Evolutionary conservation across 805 yeast genomes (phyloP).

Genomic region (Ogataea zsoltii): DNA sequence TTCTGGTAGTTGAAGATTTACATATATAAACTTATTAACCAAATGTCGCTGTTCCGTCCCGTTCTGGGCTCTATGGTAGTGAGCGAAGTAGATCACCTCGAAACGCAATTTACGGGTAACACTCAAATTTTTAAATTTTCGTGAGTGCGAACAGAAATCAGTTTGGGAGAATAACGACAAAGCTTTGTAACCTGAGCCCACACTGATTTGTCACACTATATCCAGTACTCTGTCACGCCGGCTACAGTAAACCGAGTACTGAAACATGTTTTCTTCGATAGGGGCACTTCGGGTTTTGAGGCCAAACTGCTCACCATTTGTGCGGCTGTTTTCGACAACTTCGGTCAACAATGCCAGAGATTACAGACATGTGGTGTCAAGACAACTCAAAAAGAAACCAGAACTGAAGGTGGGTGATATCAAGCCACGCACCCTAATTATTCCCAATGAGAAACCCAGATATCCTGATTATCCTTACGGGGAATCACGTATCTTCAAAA

Average conservation of each 20-base stretch:
- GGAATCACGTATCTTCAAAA: slow-evolving; percentile 73
- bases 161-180: background rate
- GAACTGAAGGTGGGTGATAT: slow-evolving; percentile 55
- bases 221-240: background rate
- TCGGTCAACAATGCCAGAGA: slow-evolving; percentile 24
- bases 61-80: no score
- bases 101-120: slow-evolving; percentile 2
- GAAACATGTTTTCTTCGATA: background rate
- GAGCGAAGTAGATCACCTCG: no score
- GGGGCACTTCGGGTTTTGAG: background rate
- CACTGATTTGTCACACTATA: no score
- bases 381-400: slow-evolving; percentile 46
- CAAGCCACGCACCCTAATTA: slow-evolving; percentile 39
- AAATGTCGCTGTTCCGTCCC: background rate
- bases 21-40: background rate
- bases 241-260: background rate
- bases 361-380: slow-evolving; percentile 45
- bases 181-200: no score
- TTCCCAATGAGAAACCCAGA: slow-evolving; percentile 45
- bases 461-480: slow-evolving; percentile 78
- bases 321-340: slow-evolving; percentile 28
- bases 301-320: background rate
- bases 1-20: slow-evolving; percentile 19
- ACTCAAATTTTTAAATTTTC: background rate
- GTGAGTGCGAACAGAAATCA: no score